Base-by-base conservation (phyloP, 805 yeast species). In the Pichia californica region DNA sequence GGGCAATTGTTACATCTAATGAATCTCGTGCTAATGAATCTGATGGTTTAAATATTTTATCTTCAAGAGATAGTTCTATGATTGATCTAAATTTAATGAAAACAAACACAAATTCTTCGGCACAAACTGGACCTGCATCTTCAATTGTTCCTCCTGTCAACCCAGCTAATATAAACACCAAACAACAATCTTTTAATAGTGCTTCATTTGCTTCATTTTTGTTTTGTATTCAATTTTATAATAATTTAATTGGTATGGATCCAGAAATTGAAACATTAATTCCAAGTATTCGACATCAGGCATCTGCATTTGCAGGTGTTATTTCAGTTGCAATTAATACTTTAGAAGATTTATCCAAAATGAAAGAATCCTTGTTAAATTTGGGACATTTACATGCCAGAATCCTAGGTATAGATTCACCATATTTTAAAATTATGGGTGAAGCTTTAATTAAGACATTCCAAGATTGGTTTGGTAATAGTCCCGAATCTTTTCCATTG, bases 261-360 rank as follows among this genome's bases (percentile, higher is more conserved):
- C 79, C 86, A 0, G 66, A 65, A 13, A 67, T 87, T 48, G 87
- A 81, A 51, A 69, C 66, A 31, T 57, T 79, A 56, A 84, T 83
- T 58, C 94, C 95, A 0, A 77, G 85, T 6, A 77, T 85, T 50
- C 74, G 74, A 49, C 88, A 83, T 57, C 95, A 87, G 63, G 88
- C 93, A 1, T 75, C 78, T 14, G 75, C 89, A 7, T 81, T 86
- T 66, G 88, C 91, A 0, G 88, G 89, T 5, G 86, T 86, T 16
- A 60, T 87, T 52, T 74, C 84, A 25, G 70, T 78, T 34, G 83
- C 89, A 2, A 76, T 86, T 46, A 62, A 73, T 25, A 78, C 77
- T 51, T 65, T 86, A 41, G 88, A 83, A 42, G 71, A 79, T 50
- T 66, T 85, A 41, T 56, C 70, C 3, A 60, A 63, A 7, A 63